Conservation (phyloP, 176 grass and related monocot species). For the Hyparrhenia diplandra region DNA sequence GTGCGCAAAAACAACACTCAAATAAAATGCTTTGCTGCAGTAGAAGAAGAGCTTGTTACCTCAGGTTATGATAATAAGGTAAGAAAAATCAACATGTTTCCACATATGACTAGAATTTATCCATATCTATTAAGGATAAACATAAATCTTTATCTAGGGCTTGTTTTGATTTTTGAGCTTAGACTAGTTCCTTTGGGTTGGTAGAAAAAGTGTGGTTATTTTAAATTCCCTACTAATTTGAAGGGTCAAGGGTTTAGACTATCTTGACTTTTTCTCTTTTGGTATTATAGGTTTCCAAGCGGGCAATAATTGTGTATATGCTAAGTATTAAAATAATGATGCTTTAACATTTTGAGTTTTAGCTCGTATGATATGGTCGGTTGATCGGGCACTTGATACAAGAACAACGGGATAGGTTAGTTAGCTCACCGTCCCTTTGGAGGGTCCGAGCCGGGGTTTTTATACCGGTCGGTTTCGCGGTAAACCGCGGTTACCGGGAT, state of each 20-base stretch:
- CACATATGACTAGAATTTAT: conserved; percentile 5
- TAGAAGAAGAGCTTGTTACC: conserved; percentile 77
- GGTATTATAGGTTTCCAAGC: not conserved
- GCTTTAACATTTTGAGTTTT: not conserved
- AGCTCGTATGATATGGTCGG: not conserved
- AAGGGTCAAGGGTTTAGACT: not conserved
- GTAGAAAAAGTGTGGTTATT: not conserved
- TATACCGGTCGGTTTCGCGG: too few relatives aligned
- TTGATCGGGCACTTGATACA: not conserved
- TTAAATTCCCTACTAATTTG: not conserved
- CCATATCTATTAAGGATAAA: conserved; percentile 4
- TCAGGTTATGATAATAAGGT: conserved; percentile 98
- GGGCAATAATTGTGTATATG: conserved; percentile 17
- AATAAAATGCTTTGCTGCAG: conserved; percentile 86
- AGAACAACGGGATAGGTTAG: not conserved
- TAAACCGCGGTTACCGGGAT: too few relatives aligned
- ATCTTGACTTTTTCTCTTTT: conserved; percentile 6
- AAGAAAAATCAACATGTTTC: conserved; percentile 3
- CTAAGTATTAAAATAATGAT: conserved; percentile 9
- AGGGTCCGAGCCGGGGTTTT: too few relatives aligned
- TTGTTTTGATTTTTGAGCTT: not conserved
- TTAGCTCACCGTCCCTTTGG: not conserved
- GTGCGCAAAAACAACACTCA: conserved; percentile 78
- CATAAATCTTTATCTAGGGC: not conserved
- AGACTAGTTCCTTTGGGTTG: not conserved